Evolutionary conservation across 2,329 filamentous ascomycete species (phyloP).

Genomic region (Polytolypa hystricis): DNA sequence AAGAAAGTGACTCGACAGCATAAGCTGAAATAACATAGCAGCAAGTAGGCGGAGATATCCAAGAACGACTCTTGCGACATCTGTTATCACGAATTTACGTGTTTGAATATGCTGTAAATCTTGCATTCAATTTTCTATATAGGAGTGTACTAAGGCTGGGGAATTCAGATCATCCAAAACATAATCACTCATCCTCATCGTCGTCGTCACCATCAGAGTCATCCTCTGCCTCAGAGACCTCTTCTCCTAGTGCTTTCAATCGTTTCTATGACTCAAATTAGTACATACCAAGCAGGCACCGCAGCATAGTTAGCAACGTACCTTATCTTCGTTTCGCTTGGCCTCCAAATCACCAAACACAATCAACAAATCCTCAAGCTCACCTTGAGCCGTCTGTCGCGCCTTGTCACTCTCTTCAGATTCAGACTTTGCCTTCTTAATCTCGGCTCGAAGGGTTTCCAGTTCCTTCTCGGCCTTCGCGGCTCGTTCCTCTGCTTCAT

Average conservation of each 20-base stretch:
- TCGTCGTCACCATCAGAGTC: constrained; percentile 49
- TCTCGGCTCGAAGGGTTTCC: constrained; percentile 17
- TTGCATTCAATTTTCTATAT: too few species aligned
- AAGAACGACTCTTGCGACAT: too few species aligned
- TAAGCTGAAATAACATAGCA: too few species aligned
- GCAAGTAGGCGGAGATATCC: too few species aligned
- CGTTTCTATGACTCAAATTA: constrained; percentile 41
- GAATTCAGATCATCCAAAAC: too few species aligned
- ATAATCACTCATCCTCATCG: constrained; percentile 25
- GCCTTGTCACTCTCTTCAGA: constrained; percentile 47
- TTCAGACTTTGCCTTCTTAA: constrained; percentile 23
- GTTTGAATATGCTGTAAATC: too few species aligned
- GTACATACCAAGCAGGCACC: constrained; percentile 8
- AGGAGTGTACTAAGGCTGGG: too few species aligned
- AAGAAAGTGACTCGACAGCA: too few species aligned
- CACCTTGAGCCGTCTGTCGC: constrained; percentile 53
- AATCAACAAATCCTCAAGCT: constrained; percentile 71
- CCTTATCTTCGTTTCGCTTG: constrained; percentile 65
- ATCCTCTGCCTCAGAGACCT: constrained; percentile 66
- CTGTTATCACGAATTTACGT: too few species aligned
- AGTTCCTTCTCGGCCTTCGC: constrained; percentile 13
- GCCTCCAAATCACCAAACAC: constrained; percentile 72
- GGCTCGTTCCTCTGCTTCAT: constrained; percentile 22
- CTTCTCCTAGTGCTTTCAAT: constrained; percentile 55
- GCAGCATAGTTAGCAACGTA: constrained; percentile 29